Base-by-base conservation (phyloP, 1,284 basidiomycete species). In the Leucoagaricus sp. region DNA sequence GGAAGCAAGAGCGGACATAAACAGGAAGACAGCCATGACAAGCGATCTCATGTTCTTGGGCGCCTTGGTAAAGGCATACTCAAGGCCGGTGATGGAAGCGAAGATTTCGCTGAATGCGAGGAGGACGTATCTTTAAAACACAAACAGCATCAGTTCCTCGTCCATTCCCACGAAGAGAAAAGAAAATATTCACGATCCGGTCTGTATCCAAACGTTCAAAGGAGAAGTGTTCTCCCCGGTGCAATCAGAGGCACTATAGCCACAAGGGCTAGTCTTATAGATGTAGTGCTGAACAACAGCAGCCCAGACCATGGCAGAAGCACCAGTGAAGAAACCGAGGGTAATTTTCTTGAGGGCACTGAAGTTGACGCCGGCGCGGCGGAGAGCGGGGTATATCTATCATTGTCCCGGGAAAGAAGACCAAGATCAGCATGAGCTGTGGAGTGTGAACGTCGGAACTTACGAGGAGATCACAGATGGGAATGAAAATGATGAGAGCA, bases 11-110 rank as follows among this genome's bases (percentile, higher is more conserved):
- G 91, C 89, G 33, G 69, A 81, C 68, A 72, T 86, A 75, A 94
- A 91, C 38, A 93, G 73, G 77, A 84, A 90, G 23, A 87, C 62
- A 41, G 82, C 74, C 85, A 89, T 90, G 58, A 93, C 87, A 58
- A 92, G 79, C 41, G 86, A 89, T 19, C 84, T 83, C 90, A 93
- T 92, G 72, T 90, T 90, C 72, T 79, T 84, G 10, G 91, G 89
- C 12, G 88, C 87, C 68, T 93, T 94, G 58, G 89, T 92, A 76
- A 91, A 94, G n/a, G 92, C 93, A 69, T 94, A 94, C 71, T 96
- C 93, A 62, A 90, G 77, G 8, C 87, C 86, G 0, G 92, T 94
- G 72, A 96, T 92, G 8, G 88, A 91, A 0, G 92, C 91, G 53
- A 96, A 82, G 67, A 96, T 93, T 75, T 91, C 86, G 64, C 82